A percentile compares a stretch with the other conserved stretches of the same genome.
These are phyloP conservation scores for Actinomucor elegans DNA, from an alignment of 371 early-diverging fungal genomes.

Conservation along the genomic window DNA sequence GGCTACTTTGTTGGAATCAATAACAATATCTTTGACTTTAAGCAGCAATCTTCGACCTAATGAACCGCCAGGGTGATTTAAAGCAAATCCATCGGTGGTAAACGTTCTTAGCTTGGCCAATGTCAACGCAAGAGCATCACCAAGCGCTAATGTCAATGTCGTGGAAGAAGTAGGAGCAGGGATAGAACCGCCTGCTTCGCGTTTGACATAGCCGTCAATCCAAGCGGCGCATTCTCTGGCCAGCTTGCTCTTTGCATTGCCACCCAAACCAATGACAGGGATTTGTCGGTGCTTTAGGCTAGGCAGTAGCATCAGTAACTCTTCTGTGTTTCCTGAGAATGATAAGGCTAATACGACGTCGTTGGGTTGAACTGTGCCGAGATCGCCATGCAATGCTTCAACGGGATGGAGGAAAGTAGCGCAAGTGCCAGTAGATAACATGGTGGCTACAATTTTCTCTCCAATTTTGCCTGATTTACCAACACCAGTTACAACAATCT, in stretches of 20 bases:
- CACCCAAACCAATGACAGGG: conserved; percentile 58
- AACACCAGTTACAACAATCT: conserved; percentile 64
- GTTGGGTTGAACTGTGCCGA: conserved; percentile 49
- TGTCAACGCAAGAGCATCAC: conserved; percentile 61
- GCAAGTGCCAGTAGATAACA: conserved; percentile 58
- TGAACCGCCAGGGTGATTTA: conserved; percentile 66
- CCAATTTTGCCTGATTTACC: conserved; percentile 68
- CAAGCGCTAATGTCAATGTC: conserved; percentile 59
- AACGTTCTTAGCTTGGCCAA: conserved; percentile 51
- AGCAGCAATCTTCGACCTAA: conserved; percentile 48
- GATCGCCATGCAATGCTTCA: conserved; percentile 68
- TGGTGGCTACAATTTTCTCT: conserved; percentile 65
- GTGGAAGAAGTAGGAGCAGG: conserved; percentile 67
- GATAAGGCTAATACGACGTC: conserved; percentile 64
- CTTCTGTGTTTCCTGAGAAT: conserved; percentile 65
- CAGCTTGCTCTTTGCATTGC: conserved; percentile 48
- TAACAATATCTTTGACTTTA: conserved; percentile 38
- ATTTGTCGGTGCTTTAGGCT: conserved; percentile 45
- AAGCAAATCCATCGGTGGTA: conserved; percentile 53
- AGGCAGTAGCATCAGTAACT: conserved; percentile 48
- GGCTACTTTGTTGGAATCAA: conserved; percentile 26
- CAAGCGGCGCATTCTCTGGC: conserved; percentile 59
- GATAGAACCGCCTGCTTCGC: conserved; percentile 48
- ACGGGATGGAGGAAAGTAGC: conserved; percentile 63
- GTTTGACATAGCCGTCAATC: conserved; percentile 55